Evolutionary conservation across 2,329 filamentous ascomycete species (phyloP).

Genomic region (Arthrobotrys conoides): DNA sequence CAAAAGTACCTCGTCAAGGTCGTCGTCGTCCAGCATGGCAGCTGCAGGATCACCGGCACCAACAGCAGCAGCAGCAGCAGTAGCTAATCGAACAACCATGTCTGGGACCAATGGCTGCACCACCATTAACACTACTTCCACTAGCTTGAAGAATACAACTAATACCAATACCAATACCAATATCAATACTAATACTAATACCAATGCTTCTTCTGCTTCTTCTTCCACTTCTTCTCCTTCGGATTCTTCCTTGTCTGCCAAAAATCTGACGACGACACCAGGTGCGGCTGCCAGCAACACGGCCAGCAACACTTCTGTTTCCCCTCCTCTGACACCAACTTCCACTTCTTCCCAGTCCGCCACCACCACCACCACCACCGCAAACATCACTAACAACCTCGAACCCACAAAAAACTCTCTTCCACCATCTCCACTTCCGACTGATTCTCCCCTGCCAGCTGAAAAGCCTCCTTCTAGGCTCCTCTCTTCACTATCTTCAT

Average conservation of each 20-base stretch:
- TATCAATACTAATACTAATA: conserved; percentile 22
- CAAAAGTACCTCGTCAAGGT: conserved; percentile 58
- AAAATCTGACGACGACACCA: conserved; percentile 36
- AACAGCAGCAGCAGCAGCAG: conserved; percentile 5
- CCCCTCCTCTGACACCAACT: conserved; percentile 60
- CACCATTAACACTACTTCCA: conserved; percentile 20
- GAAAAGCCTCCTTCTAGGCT: conserved; percentile 47
- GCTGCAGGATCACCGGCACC: conserved; percentile 25
- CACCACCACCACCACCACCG: conserved; percentile 54
- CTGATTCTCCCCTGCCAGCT: not conserved
- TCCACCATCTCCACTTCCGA: conserved; percentile 33
- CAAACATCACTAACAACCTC: conserved; percentile 37
- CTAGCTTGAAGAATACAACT: conserved; percentile 20
- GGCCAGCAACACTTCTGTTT: conserved; percentile 44
- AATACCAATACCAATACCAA: not conserved
- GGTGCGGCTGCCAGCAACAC: conserved; percentile 39
- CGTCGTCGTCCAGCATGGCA: conserved; percentile 32
- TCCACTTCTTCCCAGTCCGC: not conserved
- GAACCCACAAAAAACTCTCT: conserved; percentile 48
- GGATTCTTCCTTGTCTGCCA: conserved; percentile 21
- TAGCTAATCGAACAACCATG: conserved; percentile 22
- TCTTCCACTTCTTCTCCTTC: not conserved
- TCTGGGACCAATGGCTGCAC: conserved; percentile 36
- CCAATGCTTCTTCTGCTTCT: not conserved
- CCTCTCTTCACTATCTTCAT: conserved; percentile 48